These are phyloP conservation scores for Coemansia biformis DNA, from an alignment of 192 early-diverging fungal genomes.

Conservation along the genomic window DNA sequence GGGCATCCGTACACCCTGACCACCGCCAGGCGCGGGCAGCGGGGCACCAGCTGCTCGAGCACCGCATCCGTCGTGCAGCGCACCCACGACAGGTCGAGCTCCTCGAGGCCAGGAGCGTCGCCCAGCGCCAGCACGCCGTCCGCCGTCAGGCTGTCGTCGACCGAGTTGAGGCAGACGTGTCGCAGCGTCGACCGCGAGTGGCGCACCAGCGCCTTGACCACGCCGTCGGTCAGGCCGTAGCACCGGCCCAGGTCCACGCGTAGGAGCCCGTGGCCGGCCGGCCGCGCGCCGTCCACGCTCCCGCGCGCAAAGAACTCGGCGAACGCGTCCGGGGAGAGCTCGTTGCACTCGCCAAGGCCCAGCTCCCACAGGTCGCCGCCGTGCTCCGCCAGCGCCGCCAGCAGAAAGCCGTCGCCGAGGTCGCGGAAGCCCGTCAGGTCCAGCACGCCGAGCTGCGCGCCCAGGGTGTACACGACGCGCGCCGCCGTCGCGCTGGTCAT, in stretches of 20 bases:
- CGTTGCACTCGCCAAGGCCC: conserved; percentile 23
- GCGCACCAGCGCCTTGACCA: conserved; percentile 52
- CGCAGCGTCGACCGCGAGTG: conserved; percentile 57
- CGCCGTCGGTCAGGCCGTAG: conserved; percentile 59
- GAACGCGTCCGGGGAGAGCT: conserved; percentile 22
- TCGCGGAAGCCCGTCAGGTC: conserved; percentile 37
- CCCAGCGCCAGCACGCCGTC: conserved; percentile 50
- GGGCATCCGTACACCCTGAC: conserved; percentile 75
- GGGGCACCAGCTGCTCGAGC: conserved; percentile 54
- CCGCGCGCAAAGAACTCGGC: conserved; percentile 23
- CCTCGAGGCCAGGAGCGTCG: background rate
- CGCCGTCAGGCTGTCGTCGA: conserved; percentile 61
- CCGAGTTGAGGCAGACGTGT: conserved; percentile 61
- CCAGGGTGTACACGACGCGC: conserved; percentile 26
- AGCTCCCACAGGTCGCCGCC: conserved; percentile 26
- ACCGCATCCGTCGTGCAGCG: conserved; percentile 67
- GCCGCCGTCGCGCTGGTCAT: conserved; percentile 25
- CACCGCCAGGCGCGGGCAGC: conserved; percentile 47
- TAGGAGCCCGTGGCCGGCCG: conserved; percentile 22
- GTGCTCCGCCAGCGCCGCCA: conserved; percentile 12
- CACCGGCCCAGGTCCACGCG: conserved; percentile 61
- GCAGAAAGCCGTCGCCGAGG: conserved; percentile 28
- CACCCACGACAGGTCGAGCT: conserved; percentile 72
- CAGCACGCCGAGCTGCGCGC: conserved; percentile 23
- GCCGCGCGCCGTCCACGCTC: conserved; percentile 1